Percentiles rank a stretch among this genome's conserved stretches.
phyloP scores from a whole-genome alignment of 192 early-diverging fungal species.

The Backusella sp. region DNA sequence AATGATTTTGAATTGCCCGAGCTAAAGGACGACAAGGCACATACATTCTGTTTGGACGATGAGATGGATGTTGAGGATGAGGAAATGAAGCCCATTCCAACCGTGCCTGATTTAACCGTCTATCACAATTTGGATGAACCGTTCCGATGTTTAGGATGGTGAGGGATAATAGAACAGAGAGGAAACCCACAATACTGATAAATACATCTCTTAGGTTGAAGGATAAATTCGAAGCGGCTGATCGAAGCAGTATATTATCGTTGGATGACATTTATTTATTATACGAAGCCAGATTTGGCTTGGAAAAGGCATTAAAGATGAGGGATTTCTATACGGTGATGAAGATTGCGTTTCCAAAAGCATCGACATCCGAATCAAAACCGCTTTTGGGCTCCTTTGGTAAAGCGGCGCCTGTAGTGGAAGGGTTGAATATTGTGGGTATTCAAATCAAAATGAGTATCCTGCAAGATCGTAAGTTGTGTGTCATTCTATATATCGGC shows the following conservation, averaged over 20 bases:
- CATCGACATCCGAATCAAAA: neutral
- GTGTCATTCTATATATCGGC: neutral
- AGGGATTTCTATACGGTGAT: conserved; percentile 30
- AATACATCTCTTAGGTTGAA: conserved; percentile 44
- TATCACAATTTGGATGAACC: conserved; percentile 54
- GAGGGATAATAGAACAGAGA: neutral
- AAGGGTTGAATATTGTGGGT: conserved; percentile 24
- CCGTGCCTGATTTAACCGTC: conserved; percentile 25
- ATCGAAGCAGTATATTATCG: conserved; percentile 35
- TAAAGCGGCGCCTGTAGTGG: conserved; percentile 17
- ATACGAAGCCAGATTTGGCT: conserved; percentile 47
- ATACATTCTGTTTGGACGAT: neutral
- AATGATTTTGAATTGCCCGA: neutral
- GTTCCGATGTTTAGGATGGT: conserved; percentile 58
- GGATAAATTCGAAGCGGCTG: conserved; percentile 47
- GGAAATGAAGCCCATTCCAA: neutral
- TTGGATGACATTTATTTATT: conserved; percentile 46
- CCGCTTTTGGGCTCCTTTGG: neutral
- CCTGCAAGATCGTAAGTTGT: conserved; percentile 34
- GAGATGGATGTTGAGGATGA: neutral
- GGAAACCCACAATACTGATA: neutral
- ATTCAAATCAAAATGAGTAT: conserved; percentile 35
- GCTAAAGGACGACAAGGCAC: neutral
- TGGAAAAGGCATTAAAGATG: conserved; percentile 31
- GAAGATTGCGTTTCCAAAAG: conserved; percentile 38